These are phyloP conservation scores for Trapa incisa DNA, from an alignment of 345 rosid genomes.

Conservation along the genomic window DNA sequence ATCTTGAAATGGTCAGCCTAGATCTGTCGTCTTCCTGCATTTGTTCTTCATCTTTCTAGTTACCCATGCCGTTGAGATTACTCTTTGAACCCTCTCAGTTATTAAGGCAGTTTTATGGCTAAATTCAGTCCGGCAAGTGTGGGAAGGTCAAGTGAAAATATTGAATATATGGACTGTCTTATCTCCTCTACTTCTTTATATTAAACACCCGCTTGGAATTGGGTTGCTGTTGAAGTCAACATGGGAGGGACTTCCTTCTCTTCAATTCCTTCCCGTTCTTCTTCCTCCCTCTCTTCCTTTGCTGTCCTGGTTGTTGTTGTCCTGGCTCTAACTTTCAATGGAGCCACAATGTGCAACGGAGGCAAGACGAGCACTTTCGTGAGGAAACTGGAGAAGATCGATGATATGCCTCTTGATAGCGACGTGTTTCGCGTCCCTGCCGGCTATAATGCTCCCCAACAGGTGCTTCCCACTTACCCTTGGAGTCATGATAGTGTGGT, in stretches of 20 bases:
- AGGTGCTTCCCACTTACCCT: slow-evolving; percentile 13
- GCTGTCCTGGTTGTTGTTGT: not conserved
- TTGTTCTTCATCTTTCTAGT: no score
- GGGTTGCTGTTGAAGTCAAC: not conserved
- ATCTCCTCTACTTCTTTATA: not conserved
- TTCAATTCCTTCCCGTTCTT: not conserved
- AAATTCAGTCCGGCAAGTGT: no score
- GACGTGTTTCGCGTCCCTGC: slow-evolving; percentile 28
- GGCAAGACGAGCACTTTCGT: slow-evolving; percentile 29
- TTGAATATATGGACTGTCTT: not conserved
- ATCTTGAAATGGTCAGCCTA: no score
- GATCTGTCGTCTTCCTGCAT: no score
- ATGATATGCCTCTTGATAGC: slow-evolving; percentile 30
- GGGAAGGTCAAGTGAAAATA: not conserved
- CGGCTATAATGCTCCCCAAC: slow-evolving; percentile 37
- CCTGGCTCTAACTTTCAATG: slow-evolving; percentile 3
- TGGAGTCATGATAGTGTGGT: not conserved
- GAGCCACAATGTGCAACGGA: slow-evolving; percentile 11
- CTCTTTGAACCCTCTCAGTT: no score
- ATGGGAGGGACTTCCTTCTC: not conserved
- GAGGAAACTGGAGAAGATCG: slow-evolving; percentile 25
- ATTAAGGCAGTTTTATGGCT: no score
- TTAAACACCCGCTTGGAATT: not conserved
- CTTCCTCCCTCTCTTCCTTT: not conserved
- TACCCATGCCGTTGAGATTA: no score